Evolutionary conservation across 441 rosid species (phyloP), one percentile per base, ranked within the genome.

Genomic region (Populus hybrid): DNA sequence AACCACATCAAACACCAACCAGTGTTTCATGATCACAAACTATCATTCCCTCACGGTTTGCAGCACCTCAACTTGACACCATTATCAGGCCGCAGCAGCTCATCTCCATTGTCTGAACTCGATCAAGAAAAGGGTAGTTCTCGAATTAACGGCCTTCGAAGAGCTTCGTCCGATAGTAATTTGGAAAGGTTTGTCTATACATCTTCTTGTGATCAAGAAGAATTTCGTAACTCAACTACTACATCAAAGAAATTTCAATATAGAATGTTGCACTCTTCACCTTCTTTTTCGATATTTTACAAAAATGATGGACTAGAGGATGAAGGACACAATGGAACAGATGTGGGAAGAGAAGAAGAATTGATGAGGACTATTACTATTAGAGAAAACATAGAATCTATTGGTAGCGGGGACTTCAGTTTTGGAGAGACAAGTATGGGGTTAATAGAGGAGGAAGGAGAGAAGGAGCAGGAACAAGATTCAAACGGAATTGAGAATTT

Each of bases 211-310:
- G 78, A 72, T 36, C 68, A 42, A 67, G 68, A 77, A 35, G 74
- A 79, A 67, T 42, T 75, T 69, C 78, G 28, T 42, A 69, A 72
- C 77, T 63, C 74, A n/a, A 30, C 18, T 50, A 57, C 12, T 50
- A 64, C 81, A 14, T 75, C 77, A 14, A 73, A 73, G 21, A 77
- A 74, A 40, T 79, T 35, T 75, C 64, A 71, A 5, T 3, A 21
- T 16, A 61, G 24, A 74, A 90, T 90, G 96, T 78, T 94, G 82
- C 87, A 66, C 68, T 81, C 80, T 10, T 92, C 75, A 8, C 91
- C 92, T 6, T 93, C 98, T 66, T 86, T 94, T 80, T 86, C 89
- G 4, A 59, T 84, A 50, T 91, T 78, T 78, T 77, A 72, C 14
- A 61, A 70, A 40, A 79, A 53, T 71, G 87, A 84, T 10, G 88